Conservation (phyloP, 306 rosid genomes). For the Sesbania bispinosa region DNA sequence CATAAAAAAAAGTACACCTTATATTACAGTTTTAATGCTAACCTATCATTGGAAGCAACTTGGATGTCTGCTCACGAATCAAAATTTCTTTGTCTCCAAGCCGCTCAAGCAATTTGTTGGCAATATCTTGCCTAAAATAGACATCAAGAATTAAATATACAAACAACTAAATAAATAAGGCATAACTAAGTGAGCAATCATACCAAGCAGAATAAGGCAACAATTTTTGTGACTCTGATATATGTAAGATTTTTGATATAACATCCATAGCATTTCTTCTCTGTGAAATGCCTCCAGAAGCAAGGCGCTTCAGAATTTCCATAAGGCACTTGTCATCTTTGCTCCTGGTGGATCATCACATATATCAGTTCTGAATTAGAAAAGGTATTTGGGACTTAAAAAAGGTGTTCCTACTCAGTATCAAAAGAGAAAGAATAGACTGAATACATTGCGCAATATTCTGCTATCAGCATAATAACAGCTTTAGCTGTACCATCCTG, state of each 20-base stretch:
- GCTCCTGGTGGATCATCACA: constrained; percentile 53
- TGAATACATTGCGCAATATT: constrained; percentile 72
- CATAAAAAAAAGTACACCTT: neutral
- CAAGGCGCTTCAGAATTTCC: constrained; percentile 71
- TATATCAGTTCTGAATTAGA: constrained; percentile 26
- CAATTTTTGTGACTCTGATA: constrained; percentile 36
- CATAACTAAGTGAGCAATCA: constrained; percentile 19
- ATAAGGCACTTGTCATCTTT: constrained; percentile 50
- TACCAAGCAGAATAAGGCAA: constrained; percentile 59
- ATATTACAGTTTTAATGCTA: constrained; percentile 30
- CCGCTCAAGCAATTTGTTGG: constrained; percentile 59
- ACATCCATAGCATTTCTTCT: constrained; percentile 88
- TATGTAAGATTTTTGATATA: constrained; percentile 58
- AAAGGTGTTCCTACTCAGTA: neutral
- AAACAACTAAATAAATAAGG: constrained; percentile 7
- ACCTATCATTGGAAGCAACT: constrained; percentile 74
- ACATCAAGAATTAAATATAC: constrained; percentile 25
- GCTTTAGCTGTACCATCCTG: constrained; percentile 79
- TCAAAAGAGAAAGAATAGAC: constrained; percentile 26
- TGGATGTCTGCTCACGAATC: constrained; percentile 59
- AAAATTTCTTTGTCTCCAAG: constrained; percentile 71
- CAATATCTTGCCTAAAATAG: constrained; percentile 65
- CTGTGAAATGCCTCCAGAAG: constrained; percentile 56
- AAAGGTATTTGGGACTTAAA: constrained; percentile 10
- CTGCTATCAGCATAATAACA: constrained; percentile 76